Conservation (phyloP, 768 basidiomycete genomes). For the Trametes cingulata region DNA sequence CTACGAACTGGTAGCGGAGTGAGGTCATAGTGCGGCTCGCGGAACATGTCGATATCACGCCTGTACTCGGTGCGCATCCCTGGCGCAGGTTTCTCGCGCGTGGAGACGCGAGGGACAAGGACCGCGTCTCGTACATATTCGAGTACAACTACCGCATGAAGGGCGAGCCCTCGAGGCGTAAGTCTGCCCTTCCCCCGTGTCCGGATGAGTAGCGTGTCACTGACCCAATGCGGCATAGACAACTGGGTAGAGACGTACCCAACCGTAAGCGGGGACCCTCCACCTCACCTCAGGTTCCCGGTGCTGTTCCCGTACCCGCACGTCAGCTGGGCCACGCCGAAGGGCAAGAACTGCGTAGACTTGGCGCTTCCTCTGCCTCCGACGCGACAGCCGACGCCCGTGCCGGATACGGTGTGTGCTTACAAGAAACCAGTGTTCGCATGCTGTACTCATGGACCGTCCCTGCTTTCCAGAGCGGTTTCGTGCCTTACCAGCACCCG, state of each 20-base stretch:
- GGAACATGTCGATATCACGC: slow-evolving; percentile 21
- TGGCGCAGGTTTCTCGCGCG: slow-evolving; percentile 23
- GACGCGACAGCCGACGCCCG: slow-evolving; percentile 19
- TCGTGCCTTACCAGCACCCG: slow-evolving; percentile 19
- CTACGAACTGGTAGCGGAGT: slow-evolving; percentile 14
- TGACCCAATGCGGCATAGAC: slow-evolving; percentile 17
- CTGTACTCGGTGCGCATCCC: slow-evolving; percentile 28
- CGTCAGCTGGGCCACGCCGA: slow-evolving; percentile 22
- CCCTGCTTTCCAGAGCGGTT: slow-evolving; percentile 7
- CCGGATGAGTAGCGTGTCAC: neutral
- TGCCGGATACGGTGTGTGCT: slow-evolving; percentile 1
- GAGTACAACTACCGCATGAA: slow-evolving; percentile 29
- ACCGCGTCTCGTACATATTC: slow-evolving; percentile 29
- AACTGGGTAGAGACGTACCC: slow-evolving; percentile 23
- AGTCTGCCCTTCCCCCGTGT: neutral
- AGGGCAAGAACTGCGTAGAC: slow-evolving; percentile 18
- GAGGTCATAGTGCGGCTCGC: slow-evolving; percentile 29
- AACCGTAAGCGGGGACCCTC: slow-evolving; percentile 18
- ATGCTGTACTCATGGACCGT: neutral
- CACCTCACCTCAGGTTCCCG: slow-evolving; percentile 13
- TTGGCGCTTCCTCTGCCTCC: slow-evolving; percentile 21
- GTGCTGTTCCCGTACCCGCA: slow-evolving; percentile 28
- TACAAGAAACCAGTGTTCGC: neutral
- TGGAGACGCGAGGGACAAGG: neutral
- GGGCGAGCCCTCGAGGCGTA: slow-evolving; percentile 30